Conservation (phyloP, 1,284 basidiomycete species). For the Taiwanofungus camphoratus region DNA sequence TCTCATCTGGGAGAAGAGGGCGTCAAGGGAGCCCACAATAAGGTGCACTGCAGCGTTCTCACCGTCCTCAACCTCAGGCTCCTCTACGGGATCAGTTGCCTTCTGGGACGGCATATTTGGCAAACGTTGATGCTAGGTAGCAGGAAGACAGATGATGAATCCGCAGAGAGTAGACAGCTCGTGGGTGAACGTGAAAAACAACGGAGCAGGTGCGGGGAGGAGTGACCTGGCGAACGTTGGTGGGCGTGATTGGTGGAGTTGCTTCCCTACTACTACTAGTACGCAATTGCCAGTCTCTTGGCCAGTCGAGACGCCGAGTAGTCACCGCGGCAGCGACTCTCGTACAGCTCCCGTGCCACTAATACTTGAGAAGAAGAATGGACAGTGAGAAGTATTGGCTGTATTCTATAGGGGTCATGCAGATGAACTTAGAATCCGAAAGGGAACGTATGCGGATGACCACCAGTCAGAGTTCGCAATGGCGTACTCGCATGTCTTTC, state of each 20-base stretch:
- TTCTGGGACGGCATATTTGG: conserved; percentile 17
- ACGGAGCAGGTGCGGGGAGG: neutral
- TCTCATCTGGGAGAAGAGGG: conserved; percentile 15
- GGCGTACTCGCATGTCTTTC: no score
- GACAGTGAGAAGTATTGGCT: no score
- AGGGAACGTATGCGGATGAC: no score
- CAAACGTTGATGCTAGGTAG: neutral
- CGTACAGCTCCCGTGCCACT: no score
- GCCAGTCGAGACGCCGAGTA: conserved; percentile 4
- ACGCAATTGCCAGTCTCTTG: no score
- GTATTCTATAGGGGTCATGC: no score
- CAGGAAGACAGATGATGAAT: neutral
- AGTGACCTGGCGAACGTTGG: conserved; percentile 16
- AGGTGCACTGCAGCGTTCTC: neutral
- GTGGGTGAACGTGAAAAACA: neutral
- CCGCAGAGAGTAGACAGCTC: neutral
- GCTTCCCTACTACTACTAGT: no score
- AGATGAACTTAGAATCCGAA: no score
- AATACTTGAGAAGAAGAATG: no score
- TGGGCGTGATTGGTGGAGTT: conserved; percentile 16
- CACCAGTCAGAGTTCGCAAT: no score
- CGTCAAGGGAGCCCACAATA: neutral
- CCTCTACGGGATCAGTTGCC: conserved; percentile 13
- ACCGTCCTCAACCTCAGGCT: conserved; percentile 15
- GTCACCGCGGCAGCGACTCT: no score